phyloP scores from a whole-genome alignment of 1,284 basidiomycete genomes.

The Schizophyllum amplum region DNA sequence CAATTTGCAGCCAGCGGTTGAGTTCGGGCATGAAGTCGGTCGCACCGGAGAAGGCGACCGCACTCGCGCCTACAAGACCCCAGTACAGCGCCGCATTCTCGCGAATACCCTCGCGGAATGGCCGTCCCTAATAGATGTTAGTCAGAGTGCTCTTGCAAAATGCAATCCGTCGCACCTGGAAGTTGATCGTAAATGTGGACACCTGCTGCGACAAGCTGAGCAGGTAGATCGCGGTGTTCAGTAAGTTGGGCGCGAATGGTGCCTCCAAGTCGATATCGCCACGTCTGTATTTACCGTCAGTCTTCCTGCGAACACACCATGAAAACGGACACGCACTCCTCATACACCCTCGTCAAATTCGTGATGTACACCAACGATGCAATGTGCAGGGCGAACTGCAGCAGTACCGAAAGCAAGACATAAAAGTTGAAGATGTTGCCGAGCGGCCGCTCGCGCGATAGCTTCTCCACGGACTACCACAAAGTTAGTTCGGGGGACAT shows the following conservation, averaged over 20 bases:
- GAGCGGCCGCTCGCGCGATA: constrained; percentile 84
- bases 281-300: constrained; percentile 35
- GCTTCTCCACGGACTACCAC: constrained; percentile 82
- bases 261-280: constrained; percentile 87
- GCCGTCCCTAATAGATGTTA: constrained; percentile 56
- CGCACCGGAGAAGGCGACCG: constrained; percentile 88
- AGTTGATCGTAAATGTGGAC: constrained; percentile 95
- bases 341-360: constrained; percentile 65
- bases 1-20: constrained; percentile 95
- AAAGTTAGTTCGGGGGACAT: constrained; percentile 2
- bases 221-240: constrained; percentile 94
- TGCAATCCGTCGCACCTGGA: constrained; percentile 50
- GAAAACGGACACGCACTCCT: constrained; percentile 46
- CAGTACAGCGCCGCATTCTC: constrained; percentile 91
- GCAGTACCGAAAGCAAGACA: constrained; percentile 80
- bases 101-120: constrained; percentile 92
- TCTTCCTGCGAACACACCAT: background rate
- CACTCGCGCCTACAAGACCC: constrained; percentile 79
- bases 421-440: constrained; percentile 96
- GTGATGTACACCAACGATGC: constrained; percentile 87
- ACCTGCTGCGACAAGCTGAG: constrained; percentile 92
- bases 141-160: background rate
- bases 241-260: constrained; percentile 86
- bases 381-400: constrained; percentile 92
- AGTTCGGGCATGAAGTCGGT: constrained; percentile 93